Conservation (phyloP, 768 basidiomycete species). For the Rickenella mellea region DNA sequence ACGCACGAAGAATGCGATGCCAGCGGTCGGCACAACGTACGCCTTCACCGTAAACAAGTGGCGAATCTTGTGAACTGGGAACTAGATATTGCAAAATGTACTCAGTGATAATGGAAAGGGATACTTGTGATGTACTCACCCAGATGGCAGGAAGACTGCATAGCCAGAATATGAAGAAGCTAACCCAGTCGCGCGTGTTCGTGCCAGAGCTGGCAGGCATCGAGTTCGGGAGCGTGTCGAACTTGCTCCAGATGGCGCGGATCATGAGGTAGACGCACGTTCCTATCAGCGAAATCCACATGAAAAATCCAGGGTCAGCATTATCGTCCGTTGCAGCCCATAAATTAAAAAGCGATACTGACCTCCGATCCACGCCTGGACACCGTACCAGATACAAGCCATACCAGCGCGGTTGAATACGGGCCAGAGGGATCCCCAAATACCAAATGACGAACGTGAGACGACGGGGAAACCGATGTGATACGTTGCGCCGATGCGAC, state of each 20-base stretch:
- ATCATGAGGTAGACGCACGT: slow-evolving; percentile 68
- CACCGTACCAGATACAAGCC: slow-evolving; percentile 73
- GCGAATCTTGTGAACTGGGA: slow-evolving; percentile 21
- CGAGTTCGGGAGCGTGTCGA: slow-evolving; percentile 59
- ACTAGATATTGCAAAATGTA: not conserved
- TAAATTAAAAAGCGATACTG: not conserved
- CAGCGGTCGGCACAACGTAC: slow-evolving; percentile 60
- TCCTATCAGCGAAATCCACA: too few species aligned
- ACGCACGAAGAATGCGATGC: slow-evolving; percentile 69
- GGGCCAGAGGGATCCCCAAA: slow-evolving; percentile 74
- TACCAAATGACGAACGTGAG: slow-evolving; percentile 64
- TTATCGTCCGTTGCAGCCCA: not conserved
- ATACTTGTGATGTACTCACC: slow-evolving; percentile 26
- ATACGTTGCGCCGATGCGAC: slow-evolving; percentile 66
- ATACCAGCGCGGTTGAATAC: slow-evolving; percentile 67
- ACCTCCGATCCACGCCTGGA: slow-evolving; percentile 74
- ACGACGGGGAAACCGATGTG: slow-evolving; percentile 75
- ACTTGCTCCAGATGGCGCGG: slow-evolving; percentile 66
- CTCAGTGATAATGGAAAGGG: not conserved
- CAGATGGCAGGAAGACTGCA: slow-evolving; percentile 71
- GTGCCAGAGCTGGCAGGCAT: slow-evolving; percentile 69
- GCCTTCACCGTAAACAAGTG: slow-evolving; percentile 78
- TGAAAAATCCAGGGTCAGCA: too few species aligned
- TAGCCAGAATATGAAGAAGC: slow-evolving; percentile 84
- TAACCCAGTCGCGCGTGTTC: slow-evolving; percentile 64